phyloP scores from a whole-genome alignment of 345 rosid species.

The Acer campestre region DNA sequence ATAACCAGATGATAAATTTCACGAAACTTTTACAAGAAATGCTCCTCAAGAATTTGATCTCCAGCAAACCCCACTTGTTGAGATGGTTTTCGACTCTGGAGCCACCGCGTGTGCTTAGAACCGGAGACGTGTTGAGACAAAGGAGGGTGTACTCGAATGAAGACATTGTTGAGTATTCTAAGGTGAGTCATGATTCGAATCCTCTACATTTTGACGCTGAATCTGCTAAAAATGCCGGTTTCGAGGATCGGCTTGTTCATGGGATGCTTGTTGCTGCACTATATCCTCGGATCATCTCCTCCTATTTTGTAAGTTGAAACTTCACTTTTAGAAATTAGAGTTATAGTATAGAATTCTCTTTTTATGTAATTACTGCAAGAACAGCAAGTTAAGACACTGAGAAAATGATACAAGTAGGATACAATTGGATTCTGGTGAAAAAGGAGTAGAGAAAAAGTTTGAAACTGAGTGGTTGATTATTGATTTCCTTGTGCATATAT shows the following conservation, averaged over 20 bases:
- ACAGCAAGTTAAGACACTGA: neutral
- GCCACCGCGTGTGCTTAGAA: conserved; percentile 35
- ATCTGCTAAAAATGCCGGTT: conserved; percentile 59
- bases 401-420: neutral
- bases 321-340: neutral
- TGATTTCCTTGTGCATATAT: neutral
- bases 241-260: conserved; percentile 72
- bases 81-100: conserved; percentile 51
- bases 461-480: neutral
- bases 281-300: conserved; percentile 78
- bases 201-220: conserved; percentile 76
- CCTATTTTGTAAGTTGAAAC: conserved; percentile 64
- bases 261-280: conserved; percentile 90
- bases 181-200: conserved; percentile 72
- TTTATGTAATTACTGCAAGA: neutral
- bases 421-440: neutral
- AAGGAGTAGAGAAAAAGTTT: neutral
- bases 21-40: conserved; percentile 6
- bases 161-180: conserved; percentile 68
- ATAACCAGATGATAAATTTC: neutral
- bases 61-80: conserved; percentile 23
- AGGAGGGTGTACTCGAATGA: conserved; percentile 61
- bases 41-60: conserved; percentile 32
- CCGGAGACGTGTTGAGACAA: conserved; percentile 63
- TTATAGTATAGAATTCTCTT: neutral